Conservation (phyloP, 2,329 filamentous ascomycete species). For the Neurospora crassa region DNA sequence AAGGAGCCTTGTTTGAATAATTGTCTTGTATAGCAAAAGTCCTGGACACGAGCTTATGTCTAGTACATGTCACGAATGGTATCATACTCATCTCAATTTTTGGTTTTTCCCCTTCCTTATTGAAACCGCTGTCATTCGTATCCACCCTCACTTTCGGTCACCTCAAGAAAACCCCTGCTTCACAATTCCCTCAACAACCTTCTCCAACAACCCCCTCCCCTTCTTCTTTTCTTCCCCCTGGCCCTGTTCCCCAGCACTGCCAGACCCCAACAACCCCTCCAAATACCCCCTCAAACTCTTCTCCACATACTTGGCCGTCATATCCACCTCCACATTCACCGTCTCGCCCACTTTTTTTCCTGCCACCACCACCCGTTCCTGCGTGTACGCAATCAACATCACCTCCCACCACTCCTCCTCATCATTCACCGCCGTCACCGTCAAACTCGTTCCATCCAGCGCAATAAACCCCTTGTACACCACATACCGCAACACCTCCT, state of each 20-base stretch:
- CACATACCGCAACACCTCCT: slow-evolving; percentile 68
- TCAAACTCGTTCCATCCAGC: slow-evolving; percentile 89
- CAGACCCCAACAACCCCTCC: slow-evolving; percentile 25
- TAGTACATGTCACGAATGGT: neutral
- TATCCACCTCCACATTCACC: slow-evolving; percentile 90
- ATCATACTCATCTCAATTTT: neutral
- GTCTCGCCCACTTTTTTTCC: slow-evolving; percentile 68
- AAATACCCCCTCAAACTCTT: slow-evolving; percentile 84
- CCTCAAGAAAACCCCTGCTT: neutral
- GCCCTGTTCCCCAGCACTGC: neutral
- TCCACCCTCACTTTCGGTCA: neutral
- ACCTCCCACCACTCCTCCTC: slow-evolving; percentile 79
- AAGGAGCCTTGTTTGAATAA: neutral
- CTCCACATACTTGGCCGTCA: slow-evolving; percentile 76
- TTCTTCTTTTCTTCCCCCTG: slow-evolving; percentile 31
- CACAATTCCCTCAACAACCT: neutral
- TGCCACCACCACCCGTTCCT: slow-evolving; percentile 80
- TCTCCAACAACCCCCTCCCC: slow-evolving; percentile 29
- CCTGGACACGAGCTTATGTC: too few species aligned
- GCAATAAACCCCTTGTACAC: slow-evolving; percentile 96
- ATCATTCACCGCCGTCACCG: slow-evolving; percentile 79
- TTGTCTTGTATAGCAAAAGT: neutral
- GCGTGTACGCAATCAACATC: slow-evolving; percentile 95
- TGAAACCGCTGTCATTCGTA: too few species aligned
- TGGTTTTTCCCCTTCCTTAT: neutral